A percentile compares a stretch with the other conserved stretches of the same genome.
phyloP scores from a whole-genome alignment of 805 yeast species.

The Helenozyma rhizophorensis region DNA sequence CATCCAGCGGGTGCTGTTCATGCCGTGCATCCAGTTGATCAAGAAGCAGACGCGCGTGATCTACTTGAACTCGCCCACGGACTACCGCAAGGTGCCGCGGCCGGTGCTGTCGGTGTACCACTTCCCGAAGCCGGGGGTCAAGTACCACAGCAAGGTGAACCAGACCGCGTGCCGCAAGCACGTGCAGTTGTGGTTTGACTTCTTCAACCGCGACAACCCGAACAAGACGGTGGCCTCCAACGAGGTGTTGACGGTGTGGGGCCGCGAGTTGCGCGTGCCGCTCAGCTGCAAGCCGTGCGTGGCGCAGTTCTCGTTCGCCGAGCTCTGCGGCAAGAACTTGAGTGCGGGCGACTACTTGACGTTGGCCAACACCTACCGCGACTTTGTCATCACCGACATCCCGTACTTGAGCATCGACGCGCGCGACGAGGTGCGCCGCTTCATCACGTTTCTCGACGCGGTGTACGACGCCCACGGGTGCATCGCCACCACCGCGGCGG shows the following conservation, averaged over 20 bases:
- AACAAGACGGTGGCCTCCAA: slow-evolving; percentile 14
- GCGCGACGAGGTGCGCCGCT: slow-evolving; percentile 82
- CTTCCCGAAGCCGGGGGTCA: slow-evolving; percentile 61
- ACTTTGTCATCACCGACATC: slow-evolving; percentile 87
- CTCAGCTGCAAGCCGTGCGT: slow-evolving; percentile 70
- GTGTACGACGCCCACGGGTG: slow-evolving; percentile 89
- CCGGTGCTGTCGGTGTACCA: slow-evolving; percentile 80
- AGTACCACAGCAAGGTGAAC: slow-evolving; percentile 49
- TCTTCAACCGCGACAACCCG: slow-evolving; percentile 62
- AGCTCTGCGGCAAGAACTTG: slow-evolving; percentile 80
- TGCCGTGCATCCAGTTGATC: slow-evolving; percentile 85
- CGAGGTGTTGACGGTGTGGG: slow-evolving; percentile 68
- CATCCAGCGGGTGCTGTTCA: slow-evolving; percentile 83
- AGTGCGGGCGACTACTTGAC: slow-evolving; percentile 94
- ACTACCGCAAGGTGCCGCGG: slow-evolving; percentile 83
- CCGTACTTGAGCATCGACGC: slow-evolving; percentile 76
- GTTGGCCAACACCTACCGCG: slow-evolving; percentile 67
- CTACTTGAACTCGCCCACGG: slow-evolving; percentile 84
- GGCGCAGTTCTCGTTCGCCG: slow-evolving; percentile 83
- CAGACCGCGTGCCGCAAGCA: slow-evolving; percentile 54
- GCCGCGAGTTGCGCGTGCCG: slow-evolving; percentile 76
- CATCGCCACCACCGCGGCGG: slow-evolving; percentile 85
- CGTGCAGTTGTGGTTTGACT: slow-evolving; percentile 70
- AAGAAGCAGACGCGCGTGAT: slow-evolving; percentile 72
- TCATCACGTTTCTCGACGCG: slow-evolving; percentile 93